Conservation (phyloP, 805 yeast species). For the Yamadazyma scolyti region DNA sequence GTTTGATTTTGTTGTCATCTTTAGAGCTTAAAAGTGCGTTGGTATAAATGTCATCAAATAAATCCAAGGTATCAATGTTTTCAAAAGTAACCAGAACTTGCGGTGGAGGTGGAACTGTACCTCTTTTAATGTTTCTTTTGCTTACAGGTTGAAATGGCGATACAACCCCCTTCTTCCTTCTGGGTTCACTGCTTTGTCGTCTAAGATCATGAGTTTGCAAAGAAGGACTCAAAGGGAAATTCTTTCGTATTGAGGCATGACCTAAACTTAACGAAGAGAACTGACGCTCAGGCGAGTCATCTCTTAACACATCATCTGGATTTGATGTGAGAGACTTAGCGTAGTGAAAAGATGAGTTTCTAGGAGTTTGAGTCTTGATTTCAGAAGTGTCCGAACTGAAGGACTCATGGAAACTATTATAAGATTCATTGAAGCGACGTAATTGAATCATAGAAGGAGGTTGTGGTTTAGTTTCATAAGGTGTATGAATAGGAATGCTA, state of each 20-base stretch:
- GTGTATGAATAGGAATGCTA: slow-evolving; percentile 46
- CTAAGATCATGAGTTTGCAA: not conserved
- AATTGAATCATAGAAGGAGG: slow-evolving; percentile 15
- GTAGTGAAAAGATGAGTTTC: slow-evolving; percentile 7
- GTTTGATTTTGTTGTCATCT: slow-evolving; percentile 30
- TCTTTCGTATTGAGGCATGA: slow-evolving; percentile 3
- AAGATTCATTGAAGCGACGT: slow-evolving; percentile 7
- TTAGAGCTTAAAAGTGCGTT: slow-evolving; percentile 38
- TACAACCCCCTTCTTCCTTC: slow-evolving; percentile 2
- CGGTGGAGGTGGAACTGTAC: slow-evolving; percentile 18
- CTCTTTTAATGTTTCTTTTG: slow-evolving; percentile 13
- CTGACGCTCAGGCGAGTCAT: slow-evolving; percentile 15
- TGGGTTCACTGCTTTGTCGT: not conserved
- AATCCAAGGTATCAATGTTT: slow-evolving; percentile 41
- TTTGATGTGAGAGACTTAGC: slow-evolving; percentile 2
- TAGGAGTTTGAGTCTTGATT: slow-evolving; percentile 1
- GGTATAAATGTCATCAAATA: slow-evolving; percentile 41
- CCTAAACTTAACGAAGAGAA: slow-evolving; percentile 8
- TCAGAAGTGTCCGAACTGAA: slow-evolving; percentile 8
- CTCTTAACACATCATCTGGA: slow-evolving; percentile 7
- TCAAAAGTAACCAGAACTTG: slow-evolving; percentile 44
- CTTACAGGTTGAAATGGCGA: not conserved
- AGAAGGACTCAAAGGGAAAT: slow-evolving; percentile 4
- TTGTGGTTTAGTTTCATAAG: slow-evolving; percentile 24
- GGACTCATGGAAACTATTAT: slow-evolving; percentile 5